phyloP scores from a whole-genome alignment of 768 basidiomycete species.

The Suillus variegatus region DNA sequence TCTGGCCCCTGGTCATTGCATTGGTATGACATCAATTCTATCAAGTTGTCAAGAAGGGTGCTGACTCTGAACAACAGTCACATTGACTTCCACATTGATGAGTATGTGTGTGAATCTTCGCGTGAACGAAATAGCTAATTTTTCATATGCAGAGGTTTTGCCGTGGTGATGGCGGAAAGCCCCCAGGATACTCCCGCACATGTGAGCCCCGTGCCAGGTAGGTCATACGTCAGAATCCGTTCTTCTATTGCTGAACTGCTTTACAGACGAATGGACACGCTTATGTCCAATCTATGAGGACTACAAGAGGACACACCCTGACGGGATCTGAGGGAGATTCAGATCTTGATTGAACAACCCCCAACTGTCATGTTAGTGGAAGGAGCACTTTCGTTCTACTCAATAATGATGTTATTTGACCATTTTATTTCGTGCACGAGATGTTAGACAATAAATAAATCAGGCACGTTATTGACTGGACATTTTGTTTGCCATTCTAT shows the following conservation, averaged over 20 bases:
- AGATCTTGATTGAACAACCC: not conserved
- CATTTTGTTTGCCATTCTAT: too few species aligned
- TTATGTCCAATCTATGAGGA: conserved; percentile 22
- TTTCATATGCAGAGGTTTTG: conserved; percentile 24
- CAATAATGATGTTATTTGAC: too few species aligned
- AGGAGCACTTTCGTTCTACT: too few species aligned
- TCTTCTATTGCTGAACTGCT: not conserved
- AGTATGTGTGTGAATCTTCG: conserved; percentile 7
- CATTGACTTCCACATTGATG: conserved; percentile 21
- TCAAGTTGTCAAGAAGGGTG: not conserved
- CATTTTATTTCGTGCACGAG: too few species aligned
- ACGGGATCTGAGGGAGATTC: not conserved
- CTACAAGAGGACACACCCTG: too few species aligned
- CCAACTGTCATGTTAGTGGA: too few species aligned
- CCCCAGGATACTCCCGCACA: conserved; percentile 7
- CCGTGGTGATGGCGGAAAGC: conserved; percentile 31
- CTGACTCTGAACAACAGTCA: conserved; percentile 15
- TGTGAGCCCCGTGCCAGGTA: not conserved
- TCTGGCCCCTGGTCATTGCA: conserved; percentile 42
- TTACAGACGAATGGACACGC: conserved; percentile 23
- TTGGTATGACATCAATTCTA: conserved; percentile 12
- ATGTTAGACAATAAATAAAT: too few species aligned
- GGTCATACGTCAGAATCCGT: not conserved
- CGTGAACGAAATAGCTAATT: not conserved
- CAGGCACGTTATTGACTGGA: too few species aligned